Percentiles rank a stretch among this genome's conserved stretches.
phyloP scores from a whole-genome alignment of 306 rosid genomes.

The Ochetophila trinervis region DNA sequence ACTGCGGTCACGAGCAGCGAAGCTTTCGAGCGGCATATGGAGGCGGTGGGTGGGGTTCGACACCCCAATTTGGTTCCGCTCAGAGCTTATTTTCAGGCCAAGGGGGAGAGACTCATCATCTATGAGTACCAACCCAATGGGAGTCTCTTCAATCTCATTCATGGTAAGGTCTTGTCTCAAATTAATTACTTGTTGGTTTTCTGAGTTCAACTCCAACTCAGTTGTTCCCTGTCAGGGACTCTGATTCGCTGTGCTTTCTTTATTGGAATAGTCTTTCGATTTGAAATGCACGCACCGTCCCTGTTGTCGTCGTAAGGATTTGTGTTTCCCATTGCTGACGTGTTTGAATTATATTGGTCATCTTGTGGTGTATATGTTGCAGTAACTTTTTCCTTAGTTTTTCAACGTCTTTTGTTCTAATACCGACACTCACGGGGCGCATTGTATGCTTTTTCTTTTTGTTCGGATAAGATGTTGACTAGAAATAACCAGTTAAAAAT shows the following conservation, averaged over 20 bases:
- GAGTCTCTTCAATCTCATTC: slow-evolving; percentile 80
- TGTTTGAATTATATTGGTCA: background rate
- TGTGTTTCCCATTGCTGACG: background rate
- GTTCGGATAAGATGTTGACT: too few species aligned
- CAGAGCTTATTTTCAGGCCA: slow-evolving; percentile 84
- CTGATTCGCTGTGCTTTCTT: too few species aligned
- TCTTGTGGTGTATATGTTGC: background rate
- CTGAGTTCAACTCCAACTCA: background rate
- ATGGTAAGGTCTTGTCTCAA: slow-evolving; percentile 40
- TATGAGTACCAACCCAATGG: slow-evolving; percentile 88
- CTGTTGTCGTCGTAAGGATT: too few species aligned
- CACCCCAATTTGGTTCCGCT: slow-evolving; percentile 85
- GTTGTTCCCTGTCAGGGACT: too few species aligned
- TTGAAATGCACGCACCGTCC: too few species aligned
- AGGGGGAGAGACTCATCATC: slow-evolving; percentile 77
- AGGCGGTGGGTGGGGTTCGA: slow-evolving; percentile 51
- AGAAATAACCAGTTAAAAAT: too few species aligned
- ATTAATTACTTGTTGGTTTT: background rate
- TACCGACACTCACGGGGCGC: slow-evolving; percentile 27
- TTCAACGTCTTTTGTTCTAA: background rate
- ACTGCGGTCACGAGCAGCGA: slow-evolving; percentile 45
- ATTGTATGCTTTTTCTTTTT: slow-evolving; percentile 3
- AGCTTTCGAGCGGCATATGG: slow-evolving; percentile 69
- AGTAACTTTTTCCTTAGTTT: background rate
- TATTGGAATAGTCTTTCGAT: too few species aligned